Base-by-base conservation (phyloP, 352 stramenopile genomes). In the Phytopythium oedochilum region DNA sequence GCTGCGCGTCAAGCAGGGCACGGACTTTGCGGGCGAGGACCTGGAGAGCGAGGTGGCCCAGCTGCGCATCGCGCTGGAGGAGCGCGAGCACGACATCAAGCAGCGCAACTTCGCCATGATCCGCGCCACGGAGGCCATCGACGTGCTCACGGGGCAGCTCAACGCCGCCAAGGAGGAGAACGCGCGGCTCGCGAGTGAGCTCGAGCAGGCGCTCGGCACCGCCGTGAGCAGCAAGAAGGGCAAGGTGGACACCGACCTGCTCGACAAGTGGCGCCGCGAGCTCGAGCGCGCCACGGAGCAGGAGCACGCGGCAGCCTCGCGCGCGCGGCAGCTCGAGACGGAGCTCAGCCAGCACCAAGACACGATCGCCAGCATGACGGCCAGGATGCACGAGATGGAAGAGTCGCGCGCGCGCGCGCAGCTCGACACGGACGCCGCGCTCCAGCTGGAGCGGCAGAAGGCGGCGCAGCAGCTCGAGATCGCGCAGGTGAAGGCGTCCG, bases 11-110 rank as follows among this genome's bases (percentile, higher is more conserved):
- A 83, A 83, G 57, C 63, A 87, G 47, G 78, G 72, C 46, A 82
- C 74, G 32, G 77, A 77, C 25, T 85, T 88, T 47, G 58, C 67
- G 38, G 75, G 68, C 25, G 74, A 88, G 52, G 77, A 85, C 31
- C 59, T 88, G 40, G 77, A 88, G 68, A 81, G 64, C 51, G 77
- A 88, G 53, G 43, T 83, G 12, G 66, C 75, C 29, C 77, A 88
- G 59, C 57, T 84, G 38, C 72, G 70, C 42, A 66, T 77, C 47
- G 63, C 75, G 45, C 60, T 82, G n/a, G 75, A 88, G 45, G 77
- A 88, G 57, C 78, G 76, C 29, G 75, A 88, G 25, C 63, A 78
- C 51, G 77, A 90, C 57, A 53, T 90, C 49, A 57, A 78, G 18
- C 73, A 87, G 46, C 73, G 66, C 59, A 75, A 80, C 20, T 57